Evolutionary conservation across 208 protist species (phyloP).

Genomic region (Trypanosoma theileri): DNA sequence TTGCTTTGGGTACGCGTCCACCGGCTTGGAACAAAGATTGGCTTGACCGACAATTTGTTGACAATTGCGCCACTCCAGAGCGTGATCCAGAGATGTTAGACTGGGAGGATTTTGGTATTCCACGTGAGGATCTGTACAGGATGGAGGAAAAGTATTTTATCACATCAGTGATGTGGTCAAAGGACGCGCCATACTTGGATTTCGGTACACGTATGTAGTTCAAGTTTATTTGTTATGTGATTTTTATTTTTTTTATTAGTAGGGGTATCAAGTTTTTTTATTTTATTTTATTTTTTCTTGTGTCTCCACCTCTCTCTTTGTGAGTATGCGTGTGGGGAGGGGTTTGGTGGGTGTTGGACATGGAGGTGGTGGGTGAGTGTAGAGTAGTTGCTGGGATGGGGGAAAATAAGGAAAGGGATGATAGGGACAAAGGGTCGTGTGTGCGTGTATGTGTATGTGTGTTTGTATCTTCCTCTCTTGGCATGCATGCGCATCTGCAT

Average conservation of each 20-base stretch:
- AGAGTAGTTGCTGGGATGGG: neutral
- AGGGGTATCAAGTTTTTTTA: neutral
- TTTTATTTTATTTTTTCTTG: no score
- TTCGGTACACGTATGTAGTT: conserved; percentile 67
- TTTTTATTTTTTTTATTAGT: no score
- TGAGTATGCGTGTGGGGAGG: no score
- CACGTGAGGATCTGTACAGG: conserved; percentile 86
- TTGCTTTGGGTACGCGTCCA: conserved; percentile 65
- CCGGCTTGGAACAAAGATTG: conserved; percentile 87
- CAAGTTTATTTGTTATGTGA: neutral
- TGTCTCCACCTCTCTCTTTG: no score
- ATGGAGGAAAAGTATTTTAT: conserved; percentile 93
- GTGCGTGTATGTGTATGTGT: conserved; percentile 19
- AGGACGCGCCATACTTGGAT: conserved; percentile 70
- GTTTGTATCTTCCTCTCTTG: neutral
- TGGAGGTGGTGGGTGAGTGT: no score
- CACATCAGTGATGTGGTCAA: conserved; percentile 82
- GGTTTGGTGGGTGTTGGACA: no score
- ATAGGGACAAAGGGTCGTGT: conserved; percentile 7
- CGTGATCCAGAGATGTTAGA: conserved; percentile 87
- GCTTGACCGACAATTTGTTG: conserved; percentile 87
- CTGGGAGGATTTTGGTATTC: conserved; percentile 92
- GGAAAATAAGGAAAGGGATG: conserved; percentile 9
- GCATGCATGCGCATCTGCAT: neutral
- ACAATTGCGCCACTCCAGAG: conserved; percentile 88